Conservation (phyloP, 768 basidiomycete species). For the Tephrocybe sp. region DNA sequence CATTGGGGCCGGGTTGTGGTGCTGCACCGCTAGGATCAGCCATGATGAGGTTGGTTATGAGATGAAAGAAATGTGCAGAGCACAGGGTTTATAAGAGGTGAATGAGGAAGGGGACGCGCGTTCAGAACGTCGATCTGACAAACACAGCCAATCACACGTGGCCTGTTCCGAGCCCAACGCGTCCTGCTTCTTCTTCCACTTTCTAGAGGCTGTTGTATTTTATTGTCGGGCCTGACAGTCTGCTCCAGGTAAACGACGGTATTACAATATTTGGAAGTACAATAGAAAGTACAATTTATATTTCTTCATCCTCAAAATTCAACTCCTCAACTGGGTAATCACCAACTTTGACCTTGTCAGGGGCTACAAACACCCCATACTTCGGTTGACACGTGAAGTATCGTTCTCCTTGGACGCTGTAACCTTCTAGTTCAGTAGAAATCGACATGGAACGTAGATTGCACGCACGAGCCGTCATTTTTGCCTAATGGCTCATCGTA, state of each 20-base stretch:
- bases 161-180: slow-evolving; percentile 14
- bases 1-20: slow-evolving; percentile 84
- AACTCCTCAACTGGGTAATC: slow-evolving; percentile 88
- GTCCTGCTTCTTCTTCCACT: slow-evolving; percentile 32
- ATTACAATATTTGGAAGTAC: slow-evolving; percentile 5
- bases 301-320: slow-evolving; percentile 74
- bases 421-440: neutral
- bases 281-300: slow-evolving; percentile 34
- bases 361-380: slow-evolving; percentile 84
- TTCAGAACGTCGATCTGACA: slow-evolving; percentile 23
- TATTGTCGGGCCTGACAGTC: slow-evolving; percentile 6
- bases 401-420: slow-evolving; percentile 78
- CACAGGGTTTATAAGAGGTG: slow-evolving; percentile 23
- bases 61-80: slow-evolving; percentile 19
- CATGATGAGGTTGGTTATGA: slow-evolving; percentile 33
- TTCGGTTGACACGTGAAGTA: slow-evolving; percentile 82
- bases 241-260: slow-evolving; percentile 7
- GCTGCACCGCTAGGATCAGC: slow-evolving; percentile 85
- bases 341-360: slow-evolving; percentile 79
- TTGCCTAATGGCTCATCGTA: slow-evolving; percentile 96
- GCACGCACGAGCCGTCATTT: slow-evolving; percentile 89
- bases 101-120: slow-evolving; percentile 39
- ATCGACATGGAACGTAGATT: slow-evolving; percentile 4
- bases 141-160: slow-evolving; percentile 22
- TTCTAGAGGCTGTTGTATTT: slow-evolving; percentile 22